Evolutionary conservation across 73 alveolate genomes (phyloP), one percentile per base, ranked within the genome.

Genomic region (Tetrahymena borealis): DNA sequence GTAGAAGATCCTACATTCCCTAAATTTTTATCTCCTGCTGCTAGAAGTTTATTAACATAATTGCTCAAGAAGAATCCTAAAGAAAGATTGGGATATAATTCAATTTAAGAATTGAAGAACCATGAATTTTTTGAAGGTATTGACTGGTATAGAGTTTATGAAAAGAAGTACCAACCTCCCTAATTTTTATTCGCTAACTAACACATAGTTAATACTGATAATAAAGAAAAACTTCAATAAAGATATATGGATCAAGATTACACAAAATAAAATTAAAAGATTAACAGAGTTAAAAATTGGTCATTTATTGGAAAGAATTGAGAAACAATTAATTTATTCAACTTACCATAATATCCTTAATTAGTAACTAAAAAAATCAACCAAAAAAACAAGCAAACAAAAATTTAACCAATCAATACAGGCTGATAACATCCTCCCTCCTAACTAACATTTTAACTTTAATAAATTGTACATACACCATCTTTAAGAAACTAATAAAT

Each of bases 81-180:
- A 40, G 91, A 94, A 60, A 97, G 99, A 96, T 92, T 98, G 78
- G 99, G 99, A 16, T 96, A 97, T 38, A 91, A 93, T 40, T 92
- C 96, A 28, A 98, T 94, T 40, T 95, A 98, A 40, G 99, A 98
- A 85, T 94, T 98, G 12, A 98, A 98, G 93, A 94, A 94, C 40
- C 99, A 98, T 93, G 97, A 97, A 12, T 98, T 98, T 97, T 98
- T 98, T 96, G 93, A 93, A 33, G 99, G 97, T 38, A 97, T 98
- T 39, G 98, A 98, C 93, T 98, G 99, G 99, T 94, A 97, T 20
- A 94, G 95, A 91, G 99, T 97, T 36, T 92, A 91, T 36, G 91
- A 91, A 41, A 97, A 97, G 94, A 94, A 98, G 92, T 90, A 94
- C 38, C 93, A 95, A 41, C 98, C 99, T 20, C 99, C 99, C 6